phyloP scores from a whole-genome alignment of 331 rosid species.

The Cucumis variabilis region DNA sequence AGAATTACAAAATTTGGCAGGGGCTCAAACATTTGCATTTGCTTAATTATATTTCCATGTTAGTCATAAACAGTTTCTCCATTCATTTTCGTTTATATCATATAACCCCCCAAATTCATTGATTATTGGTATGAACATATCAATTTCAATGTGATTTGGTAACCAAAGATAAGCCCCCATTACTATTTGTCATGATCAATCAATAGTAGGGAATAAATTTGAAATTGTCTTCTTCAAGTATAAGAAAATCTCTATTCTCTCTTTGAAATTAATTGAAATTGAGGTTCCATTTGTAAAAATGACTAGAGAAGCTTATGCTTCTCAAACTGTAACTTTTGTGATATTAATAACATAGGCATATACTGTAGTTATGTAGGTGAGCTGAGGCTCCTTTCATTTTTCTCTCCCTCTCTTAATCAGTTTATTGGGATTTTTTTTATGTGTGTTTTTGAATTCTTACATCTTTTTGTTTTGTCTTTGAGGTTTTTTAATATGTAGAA shows the following conservation, averaged over 20 bases:
- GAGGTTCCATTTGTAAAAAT: constrained; percentile 18
- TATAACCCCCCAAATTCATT: constrained; percentile 5
- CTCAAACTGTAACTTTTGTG: not conserved
- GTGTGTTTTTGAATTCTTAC: not conserved
- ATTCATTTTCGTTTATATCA: not conserved
- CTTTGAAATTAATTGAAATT: no score
- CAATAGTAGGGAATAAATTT: not conserved
- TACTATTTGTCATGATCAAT: not conserved
- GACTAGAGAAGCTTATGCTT: not conserved
- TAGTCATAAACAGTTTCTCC: not conserved
- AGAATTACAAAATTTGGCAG: not conserved
- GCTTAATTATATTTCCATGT: not conserved
- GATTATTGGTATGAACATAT: not conserved
- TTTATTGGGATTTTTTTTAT: not conserved
- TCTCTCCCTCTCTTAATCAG: not conserved
- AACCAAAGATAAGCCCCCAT: not conserved
- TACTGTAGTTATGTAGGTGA: not conserved
- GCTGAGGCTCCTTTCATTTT: not conserved
- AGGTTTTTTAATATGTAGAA: not conserved
- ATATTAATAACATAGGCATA: constrained; percentile 5
- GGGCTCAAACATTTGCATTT: constrained; percentile 8
- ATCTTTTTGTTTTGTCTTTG: not conserved
- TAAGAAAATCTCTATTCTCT: no score
- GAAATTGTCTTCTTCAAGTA: constrained; percentile 8
- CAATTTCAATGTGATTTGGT: constrained; percentile 30